A percentile compares a stretch with the other conserved stretches of the same genome.
These are phyloP conservation scores for Fusarium pseudograminearum DNA, from an alignment of 2,329 filamentous ascomycete species.

Conservation along the genomic window DNA sequence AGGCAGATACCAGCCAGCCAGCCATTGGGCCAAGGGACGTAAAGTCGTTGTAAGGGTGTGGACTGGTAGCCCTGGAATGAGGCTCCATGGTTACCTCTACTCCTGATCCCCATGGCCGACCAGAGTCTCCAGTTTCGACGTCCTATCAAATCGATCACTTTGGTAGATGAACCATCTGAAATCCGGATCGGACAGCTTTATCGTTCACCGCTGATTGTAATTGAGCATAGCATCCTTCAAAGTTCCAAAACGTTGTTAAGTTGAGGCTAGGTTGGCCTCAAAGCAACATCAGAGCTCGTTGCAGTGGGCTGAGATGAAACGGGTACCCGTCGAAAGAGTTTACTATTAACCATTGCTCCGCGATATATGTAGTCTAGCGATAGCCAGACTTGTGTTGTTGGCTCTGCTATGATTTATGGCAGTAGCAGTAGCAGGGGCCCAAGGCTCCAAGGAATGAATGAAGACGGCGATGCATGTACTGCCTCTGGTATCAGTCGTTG, in stretches of 20 bases:
- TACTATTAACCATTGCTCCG: background rate
- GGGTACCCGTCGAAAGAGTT: background rate
- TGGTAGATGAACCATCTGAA: background rate
- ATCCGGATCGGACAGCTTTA: background rate
- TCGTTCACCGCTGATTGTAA: constrained; percentile 20
- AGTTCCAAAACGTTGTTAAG: background rate
- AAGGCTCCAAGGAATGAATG: background rate
- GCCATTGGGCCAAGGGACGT: constrained; percentile 2
- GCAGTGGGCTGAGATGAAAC: no score
- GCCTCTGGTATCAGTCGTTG: background rate
- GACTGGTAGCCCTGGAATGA: background rate
- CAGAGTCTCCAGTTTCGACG: background rate
- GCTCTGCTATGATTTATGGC: background rate
- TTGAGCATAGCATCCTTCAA: constrained; percentile 11
- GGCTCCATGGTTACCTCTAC: background rate
- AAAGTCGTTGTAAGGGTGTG: constrained; percentile 18
- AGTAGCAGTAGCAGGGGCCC: background rate
- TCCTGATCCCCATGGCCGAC: background rate
- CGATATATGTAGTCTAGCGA: background rate
- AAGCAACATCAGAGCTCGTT: background rate
- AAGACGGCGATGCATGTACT: background rate
- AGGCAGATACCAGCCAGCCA: constrained; percentile 1
- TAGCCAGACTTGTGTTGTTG: background rate
- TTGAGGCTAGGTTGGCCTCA: constrained; percentile 17
- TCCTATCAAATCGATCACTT: constrained; percentile 9